phyloP scores from a whole-genome alignment of 1,284 basidiomycete genomes.

The Fomes fomentarius region DNA sequence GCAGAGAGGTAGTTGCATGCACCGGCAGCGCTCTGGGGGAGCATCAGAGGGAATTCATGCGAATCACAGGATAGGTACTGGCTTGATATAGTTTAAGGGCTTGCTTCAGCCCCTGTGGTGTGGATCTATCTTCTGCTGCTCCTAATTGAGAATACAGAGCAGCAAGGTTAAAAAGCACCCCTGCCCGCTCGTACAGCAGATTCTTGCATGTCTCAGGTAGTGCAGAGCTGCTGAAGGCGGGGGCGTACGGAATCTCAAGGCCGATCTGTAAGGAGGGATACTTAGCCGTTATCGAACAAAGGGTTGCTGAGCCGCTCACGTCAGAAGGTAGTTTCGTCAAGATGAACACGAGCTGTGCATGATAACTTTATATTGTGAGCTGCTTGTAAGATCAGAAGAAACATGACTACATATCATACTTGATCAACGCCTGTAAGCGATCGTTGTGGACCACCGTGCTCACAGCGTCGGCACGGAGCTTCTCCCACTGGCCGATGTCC shows the following conservation, averaged over 20 bases:
- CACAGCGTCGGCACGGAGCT: conserved; percentile 66
- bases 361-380: conserved; percentile 62
- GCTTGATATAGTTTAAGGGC: conserved; percentile 78
- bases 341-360: conserved; percentile 85
- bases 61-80: conserved; percentile 21
- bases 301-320: conserved; percentile 41
- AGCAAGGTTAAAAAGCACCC: conserved; percentile 84
- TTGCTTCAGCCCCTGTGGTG: conserved; percentile 77
- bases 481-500: conserved; percentile 77
- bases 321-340: conserved; percentile 73
- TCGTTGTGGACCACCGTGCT: conserved; percentile 62
- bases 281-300: conserved; percentile 1
- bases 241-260: conserved; percentile 76
- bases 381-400: conserved; percentile 2
- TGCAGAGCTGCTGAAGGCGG: conserved; percentile 62
- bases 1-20: conserved; percentile 67
- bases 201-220: conserved; percentile 71
- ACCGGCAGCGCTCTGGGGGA: conserved; percentile 74
- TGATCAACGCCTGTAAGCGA: conserved; percentile 45
- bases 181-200: conserved; percentile 78
- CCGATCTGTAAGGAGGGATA: conserved; percentile 59
- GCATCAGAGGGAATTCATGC: not conserved
- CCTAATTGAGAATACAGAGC: conserved; percentile 81
- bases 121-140: conserved; percentile 66
- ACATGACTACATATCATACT: conserved; percentile 8